These are phyloP conservation scores for Pseudopyricularia cyperi DNA, from an alignment of 2,329 filamentous ascomycete species.

Conservation along the genomic window DNA sequence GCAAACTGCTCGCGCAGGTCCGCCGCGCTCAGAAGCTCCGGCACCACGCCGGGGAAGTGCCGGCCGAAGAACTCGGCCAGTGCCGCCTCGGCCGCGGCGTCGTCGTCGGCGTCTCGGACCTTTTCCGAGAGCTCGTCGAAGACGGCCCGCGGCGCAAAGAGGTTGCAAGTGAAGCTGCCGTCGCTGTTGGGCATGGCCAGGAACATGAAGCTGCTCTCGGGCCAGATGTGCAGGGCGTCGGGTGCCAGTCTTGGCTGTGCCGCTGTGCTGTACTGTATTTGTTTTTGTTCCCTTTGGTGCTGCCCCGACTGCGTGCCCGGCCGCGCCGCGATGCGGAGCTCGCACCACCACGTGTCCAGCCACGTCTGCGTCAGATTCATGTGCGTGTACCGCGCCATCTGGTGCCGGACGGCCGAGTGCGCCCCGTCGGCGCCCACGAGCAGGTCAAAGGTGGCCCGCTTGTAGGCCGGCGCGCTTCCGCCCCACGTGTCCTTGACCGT, in stretches of 20 bases:
- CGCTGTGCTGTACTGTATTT: too few relatives aligned
- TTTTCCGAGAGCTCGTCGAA: slow-evolving; percentile 55
- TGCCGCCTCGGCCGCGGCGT: background rate
- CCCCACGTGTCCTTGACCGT: slow-evolving; percentile 20
- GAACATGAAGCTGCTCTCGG: slow-evolving; percentile 89
- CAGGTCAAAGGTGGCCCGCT: background rate
- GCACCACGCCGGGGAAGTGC: slow-evolving; percentile 72
- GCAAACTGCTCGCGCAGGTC: slow-evolving; percentile 64
- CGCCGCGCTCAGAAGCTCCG: slow-evolving; percentile 50
- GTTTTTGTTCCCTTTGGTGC: slow-evolving; percentile 5
- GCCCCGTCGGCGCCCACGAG: slow-evolving; percentile 3
- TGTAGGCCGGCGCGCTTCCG: slow-evolving; percentile 24
- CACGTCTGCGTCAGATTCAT: slow-evolving; percentile 92
- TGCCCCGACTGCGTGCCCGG: slow-evolving; percentile 9
- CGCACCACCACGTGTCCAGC: slow-evolving; percentile 94
- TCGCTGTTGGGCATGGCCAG: slow-evolving; percentile 87
- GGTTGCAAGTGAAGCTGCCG: slow-evolving; percentile 85
- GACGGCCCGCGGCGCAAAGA: slow-evolving; percentile 67
- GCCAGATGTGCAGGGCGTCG: slow-evolving; percentile 96
- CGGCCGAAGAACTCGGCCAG: slow-evolving; percentile 64
- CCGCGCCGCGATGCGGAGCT: slow-evolving; percentile 65
- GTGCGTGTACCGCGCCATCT: slow-evolving; percentile 87
- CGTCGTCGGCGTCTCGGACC: slow-evolving; percentile 24
- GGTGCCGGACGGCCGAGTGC: slow-evolving; percentile 33
- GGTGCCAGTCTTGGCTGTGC: slow-evolving; percentile 53